phyloP scores from a whole-genome alignment of 805 yeast genomes.

The Torulaspora indica region DNA sequence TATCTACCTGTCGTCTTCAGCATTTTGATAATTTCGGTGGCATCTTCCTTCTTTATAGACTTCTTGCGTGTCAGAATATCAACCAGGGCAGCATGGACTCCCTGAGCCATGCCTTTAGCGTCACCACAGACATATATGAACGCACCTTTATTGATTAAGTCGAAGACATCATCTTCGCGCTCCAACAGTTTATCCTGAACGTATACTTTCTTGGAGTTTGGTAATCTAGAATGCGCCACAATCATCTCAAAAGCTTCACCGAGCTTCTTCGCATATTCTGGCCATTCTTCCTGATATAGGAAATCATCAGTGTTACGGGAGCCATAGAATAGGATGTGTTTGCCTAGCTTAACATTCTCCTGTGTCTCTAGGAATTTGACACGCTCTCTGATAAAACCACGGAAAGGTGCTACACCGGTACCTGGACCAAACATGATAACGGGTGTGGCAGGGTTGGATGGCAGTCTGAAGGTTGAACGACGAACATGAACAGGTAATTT shows the following conservation, averaged over 20 bases:
- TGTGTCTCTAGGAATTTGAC: constrained; percentile 48
- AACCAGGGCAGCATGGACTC: constrained; percentile 68
- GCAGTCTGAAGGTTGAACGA: constrained; percentile 91
- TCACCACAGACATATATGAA: constrained; percentile 95
- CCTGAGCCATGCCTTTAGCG: constrained; percentile 93
- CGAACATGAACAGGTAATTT: constrained; percentile 89
- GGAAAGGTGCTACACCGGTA: constrained; percentile 97
- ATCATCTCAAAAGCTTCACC: constrained; percentile 62
- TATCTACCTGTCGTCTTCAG: constrained; percentile 80
- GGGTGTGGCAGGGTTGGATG: constrained; percentile 77
- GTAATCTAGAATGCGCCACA: constrained; percentile 81
- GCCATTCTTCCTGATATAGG: constrained; percentile 88
- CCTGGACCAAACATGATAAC: constrained; percentile 96
- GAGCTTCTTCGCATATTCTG: constrained; percentile 55
- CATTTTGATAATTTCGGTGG: constrained; percentile 70
- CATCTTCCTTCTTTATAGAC: constrained; percentile 59
- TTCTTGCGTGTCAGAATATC: constrained; percentile 60
- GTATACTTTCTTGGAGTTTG: constrained; percentile 56
- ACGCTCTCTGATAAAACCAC: constrained; percentile 90
- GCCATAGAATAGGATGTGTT: constrained; percentile 76
- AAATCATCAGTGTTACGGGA: constrained; percentile 84
- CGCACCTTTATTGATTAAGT: constrained; percentile 65
- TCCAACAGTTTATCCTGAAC: constrained; percentile 77
- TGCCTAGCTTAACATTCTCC: constrained; percentile 51
- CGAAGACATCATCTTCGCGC: constrained; percentile 40